Evolutionary conservation across 2,329 filamentous ascomycete genomes (phyloP), one percentile per base, ranked within the genome.

Genomic region (Paraphoma chrysanthemicola): DNA sequence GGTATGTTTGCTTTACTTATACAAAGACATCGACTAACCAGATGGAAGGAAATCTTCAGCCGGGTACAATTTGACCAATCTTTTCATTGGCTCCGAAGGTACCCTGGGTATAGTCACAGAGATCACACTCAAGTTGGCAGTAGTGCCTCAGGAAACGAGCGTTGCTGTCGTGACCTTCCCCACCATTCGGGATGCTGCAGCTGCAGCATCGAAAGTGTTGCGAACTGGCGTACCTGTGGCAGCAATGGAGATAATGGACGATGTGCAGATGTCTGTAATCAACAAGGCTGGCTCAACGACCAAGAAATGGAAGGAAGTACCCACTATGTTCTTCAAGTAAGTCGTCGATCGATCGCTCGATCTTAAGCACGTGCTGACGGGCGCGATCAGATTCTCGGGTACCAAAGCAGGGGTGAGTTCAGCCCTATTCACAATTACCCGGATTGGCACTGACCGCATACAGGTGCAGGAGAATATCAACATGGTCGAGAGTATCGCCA

Each of bases 181-280:
- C 0, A 87, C 85, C 0, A 92, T 94, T 59, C 86, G 90, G 29
- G 87, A 91, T 72, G 91, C 91, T 1, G 90, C 91, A 0, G 83
- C 88, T 0, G 90, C 90, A 0, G 91, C 91, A 0, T 88, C 89
- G 1, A 86, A 85, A 48, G 86, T 94, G n/a, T 90, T 94, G 82
- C 86, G 90, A 66, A 84, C 87, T 0, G 90, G 89, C 0, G 82
- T 93, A 3, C 90, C 89, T 0, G 84, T 93, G 6, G 90, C 88
- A 0, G 89, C 89, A 3, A 89, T 93, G 86, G 91, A 95, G 77
- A 87, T 95, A 64, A 92, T 95, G 90, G 91, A 95, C 70, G 91
- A 95, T 55, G 89, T 94, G 3, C 90, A 93, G 76, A 95, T 95
- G 91, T 85, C 82, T 61, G 90, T 94, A 0, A 88, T 95, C 70